Base-by-base conservation (phyloP, 345 rosid genomes). In the Schrenkiella parvula region DNA sequence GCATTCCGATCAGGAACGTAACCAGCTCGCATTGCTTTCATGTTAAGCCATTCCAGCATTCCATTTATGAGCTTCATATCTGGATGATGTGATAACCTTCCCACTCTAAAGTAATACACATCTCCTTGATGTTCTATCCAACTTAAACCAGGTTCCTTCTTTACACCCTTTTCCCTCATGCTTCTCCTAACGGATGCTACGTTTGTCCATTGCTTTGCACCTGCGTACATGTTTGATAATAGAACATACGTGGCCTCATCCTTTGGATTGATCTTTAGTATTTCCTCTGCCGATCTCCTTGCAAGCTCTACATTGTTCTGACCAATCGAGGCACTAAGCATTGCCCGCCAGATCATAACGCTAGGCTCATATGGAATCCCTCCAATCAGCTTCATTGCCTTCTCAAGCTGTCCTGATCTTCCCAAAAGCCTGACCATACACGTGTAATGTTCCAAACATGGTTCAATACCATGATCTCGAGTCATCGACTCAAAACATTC, bases 341-440 rank as follows among this genome's bases (percentile, higher is more conserved):
- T 81, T 19, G 97, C 90, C 29, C 93, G 83, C 99, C 99, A 89
- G 43, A 83, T 77, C 89, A 84, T 91, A 38, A 86, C 79, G 81
- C 86, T 82, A 34, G 89, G 97, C 77, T 84, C 79, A 43, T 52
- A 78, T 54, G 89, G 89, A 48, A 91, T 91, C 65, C 78, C 84
- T 69, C 80, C 80, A 9, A 95, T 88, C 83, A 91, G 66, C 69
- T 84, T 84, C 65, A 80, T 53, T 26, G 93, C 97, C 78, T 79
- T 77, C 57, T 87, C 83, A 35, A 95, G 88, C 84, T 69, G 83
- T 28, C 99, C 96, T 28, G 82, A 81, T 82, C 89, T 85, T 43
- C 96, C 97, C 38, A 84, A 79, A 55, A 93, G 91, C 85, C 87
- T 84, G 77, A 89, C 85, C 90, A 91, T 86, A 77, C 93, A 87